Base-by-base conservation (phyloP, 1,284 basidiomycete genomes). In the Cryptococcus neoformans region DNA sequence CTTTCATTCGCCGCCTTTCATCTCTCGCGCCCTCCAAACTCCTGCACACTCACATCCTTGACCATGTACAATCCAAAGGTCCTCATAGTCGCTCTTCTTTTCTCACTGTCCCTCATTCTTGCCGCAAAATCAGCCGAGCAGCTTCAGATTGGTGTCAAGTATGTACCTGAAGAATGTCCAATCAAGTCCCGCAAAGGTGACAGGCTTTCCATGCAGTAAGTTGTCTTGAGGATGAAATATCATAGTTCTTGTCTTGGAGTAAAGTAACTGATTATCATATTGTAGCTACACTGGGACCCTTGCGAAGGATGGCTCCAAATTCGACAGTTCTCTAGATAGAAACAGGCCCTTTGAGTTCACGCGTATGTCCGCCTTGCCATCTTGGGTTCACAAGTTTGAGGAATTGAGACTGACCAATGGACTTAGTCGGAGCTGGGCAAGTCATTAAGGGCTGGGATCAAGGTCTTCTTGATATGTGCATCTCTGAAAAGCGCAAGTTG, bases 401-500 rank as follows among this genome's bases (percentile, higher is more conserved):
- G 28, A 28, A 28, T 28, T 28, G 28, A 28, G 28, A 28, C 28
- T 28, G 28, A 28, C 4, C 28, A 28, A 28, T 28, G 28, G 4
- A 28, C 34, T 10, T 36, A 39, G 79, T 83, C 53, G 82, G 82
- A 8, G 59, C 69, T 0, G 82, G 82, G 5, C 79, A 80, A 64
- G 82, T 83, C 34, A 83, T 83, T 70, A 68, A 72, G 53, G 75
- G 77, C 37, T 78, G 77, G 77, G 77, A 78, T 55, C 69, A 79
- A 63, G 79, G 82, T 14, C 68, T 83, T 14, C 65, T 80, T 14
- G 81, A 81, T 67, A 94, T 96, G 88, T 97, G 94, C 75, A 73
- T 90, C 39, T 82, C 85, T 57, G 94, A 98, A 81, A 93, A 92
- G 81, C 87, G 94, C 47, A 90, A 83, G n/a, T 83, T 97, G 62